Evolutionary conservation across 2,329 filamentous ascomycete species (phyloP).

Genomic region (Aspergillus brunneoviolaceus): DNA sequence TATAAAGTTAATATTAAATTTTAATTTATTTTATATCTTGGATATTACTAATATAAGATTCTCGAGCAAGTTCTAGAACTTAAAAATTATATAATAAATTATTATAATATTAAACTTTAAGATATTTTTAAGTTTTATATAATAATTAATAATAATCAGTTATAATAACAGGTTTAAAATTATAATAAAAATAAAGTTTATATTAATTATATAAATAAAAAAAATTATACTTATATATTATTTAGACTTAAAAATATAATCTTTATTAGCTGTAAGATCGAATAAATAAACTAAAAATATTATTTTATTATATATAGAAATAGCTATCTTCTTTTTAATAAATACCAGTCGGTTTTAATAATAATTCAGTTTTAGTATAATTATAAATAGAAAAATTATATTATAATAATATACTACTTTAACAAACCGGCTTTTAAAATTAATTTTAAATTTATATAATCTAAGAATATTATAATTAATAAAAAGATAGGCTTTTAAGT

Average conservation of each 20-base stretch:
- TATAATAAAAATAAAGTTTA: background rate
- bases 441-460: no score
- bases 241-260: background rate
- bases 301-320: background rate
- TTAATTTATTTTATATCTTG: background rate
- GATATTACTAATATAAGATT: background rate
- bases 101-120: background rate
- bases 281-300: rapidly evolving
- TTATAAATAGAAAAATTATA: no score
- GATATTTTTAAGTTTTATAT: background rate
- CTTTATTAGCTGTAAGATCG: background rate
- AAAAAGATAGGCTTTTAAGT: background rate
- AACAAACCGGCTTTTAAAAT: no score
- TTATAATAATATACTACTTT: no score
- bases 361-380: no score
- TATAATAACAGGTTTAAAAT: background rate
- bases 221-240: background rate
- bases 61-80: background rate
- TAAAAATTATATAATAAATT: background rate
- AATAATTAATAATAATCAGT: background rate
- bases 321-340: no score
- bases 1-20: background rate
- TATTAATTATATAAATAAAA: background rate
- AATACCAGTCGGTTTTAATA: rapidly evolving
- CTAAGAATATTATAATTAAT: no score